These are phyloP conservation scores for Gautieria morchelliformis DNA, from an alignment of 768 basidiomycete genomes.

Conservation along the genomic window DNA sequence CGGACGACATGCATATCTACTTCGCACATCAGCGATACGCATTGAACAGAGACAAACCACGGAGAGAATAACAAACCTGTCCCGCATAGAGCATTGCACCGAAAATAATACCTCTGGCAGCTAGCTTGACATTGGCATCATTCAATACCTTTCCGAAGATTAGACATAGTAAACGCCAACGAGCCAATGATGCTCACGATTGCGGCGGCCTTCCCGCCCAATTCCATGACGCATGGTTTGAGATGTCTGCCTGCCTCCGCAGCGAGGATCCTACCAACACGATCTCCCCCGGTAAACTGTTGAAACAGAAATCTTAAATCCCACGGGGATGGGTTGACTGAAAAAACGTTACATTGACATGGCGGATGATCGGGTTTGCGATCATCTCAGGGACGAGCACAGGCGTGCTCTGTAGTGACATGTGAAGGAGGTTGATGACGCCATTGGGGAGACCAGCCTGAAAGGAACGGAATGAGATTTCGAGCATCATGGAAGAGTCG, in stretches of 20 bases:
- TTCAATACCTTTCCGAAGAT: slow-evolving; percentile 30
- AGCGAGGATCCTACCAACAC: slow-evolving; percentile 43
- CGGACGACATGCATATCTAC: slow-evolving; percentile 49
- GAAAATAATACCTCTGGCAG: slow-evolving; percentile 38
- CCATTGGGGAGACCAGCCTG: slow-evolving; percentile 52
- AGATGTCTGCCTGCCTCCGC: slow-evolving; percentile 44
- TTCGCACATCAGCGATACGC: slow-evolving; percentile 9
- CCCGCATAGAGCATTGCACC: slow-evolving; percentile 40
- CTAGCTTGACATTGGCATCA: slow-evolving; percentile 43
- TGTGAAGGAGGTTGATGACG: slow-evolving; percentile 46
- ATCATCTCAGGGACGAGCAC: slow-evolving; percentile 41
- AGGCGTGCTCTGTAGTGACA: slow-evolving; percentile 35
- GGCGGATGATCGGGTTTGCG: slow-evolving; percentile 40
- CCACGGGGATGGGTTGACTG: neutral
- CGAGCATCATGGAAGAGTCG: neutral
- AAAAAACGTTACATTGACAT: slow-evolving; percentile 35
- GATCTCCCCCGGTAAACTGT: slow-evolving; percentile 48
- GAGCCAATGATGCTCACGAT: slow-evolving; percentile 26
- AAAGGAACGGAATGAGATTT: neutral
- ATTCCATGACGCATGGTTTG: slow-evolving; percentile 46
- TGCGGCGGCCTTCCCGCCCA: slow-evolving; percentile 46
- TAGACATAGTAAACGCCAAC: neutral
- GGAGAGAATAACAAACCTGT: slow-evolving; percentile 6
- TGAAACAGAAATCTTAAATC: no score
- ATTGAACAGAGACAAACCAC: neutral